These are phyloP conservation scores for Populus davidiana DNA, from an alignment of 345 rosid species.

Conservation along the genomic window DNA sequence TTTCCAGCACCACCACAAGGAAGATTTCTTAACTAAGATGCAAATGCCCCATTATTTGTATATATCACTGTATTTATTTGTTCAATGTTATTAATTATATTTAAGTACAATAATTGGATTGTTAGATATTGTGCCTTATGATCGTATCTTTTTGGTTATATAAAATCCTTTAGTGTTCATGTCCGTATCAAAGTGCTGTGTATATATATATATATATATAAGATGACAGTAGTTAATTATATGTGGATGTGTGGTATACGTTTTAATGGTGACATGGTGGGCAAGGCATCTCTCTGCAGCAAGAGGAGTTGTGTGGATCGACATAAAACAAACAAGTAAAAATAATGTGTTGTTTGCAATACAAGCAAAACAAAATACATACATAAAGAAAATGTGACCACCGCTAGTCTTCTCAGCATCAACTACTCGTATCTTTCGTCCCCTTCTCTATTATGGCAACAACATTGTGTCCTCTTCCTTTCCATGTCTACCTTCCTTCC, in stretches of 20 bases:
- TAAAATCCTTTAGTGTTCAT: too few relatives aligned
- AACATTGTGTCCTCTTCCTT: background rate
- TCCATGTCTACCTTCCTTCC: conserved; percentile 16
- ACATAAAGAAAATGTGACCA: conserved; percentile 21
- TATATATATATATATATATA: too few relatives aligned
- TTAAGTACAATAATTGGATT: too few relatives aligned
- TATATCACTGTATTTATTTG: too few relatives aligned
- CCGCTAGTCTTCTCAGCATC: conserved; percentile 10
- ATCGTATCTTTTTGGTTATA: background rate
- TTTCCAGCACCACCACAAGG: too few relatives aligned
- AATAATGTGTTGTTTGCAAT: conserved; percentile 8
- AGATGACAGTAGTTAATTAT: too few relatives aligned
- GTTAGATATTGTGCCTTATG: background rate
- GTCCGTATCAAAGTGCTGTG: too few relatives aligned
- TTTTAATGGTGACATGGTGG: conserved; percentile 5
- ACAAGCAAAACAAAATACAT: conserved; percentile 2
- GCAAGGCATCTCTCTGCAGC: conserved; percentile 20
- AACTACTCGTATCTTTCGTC: conserved; percentile 23
- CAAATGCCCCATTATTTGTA: background rate
- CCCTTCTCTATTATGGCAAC: conserved; percentile 8
- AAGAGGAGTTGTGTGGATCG: background rate
- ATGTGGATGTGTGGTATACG: background rate
- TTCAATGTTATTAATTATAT: background rate
- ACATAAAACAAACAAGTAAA: conserved; percentile 27
- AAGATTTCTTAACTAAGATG: too few relatives aligned